phyloP scores from a whole-genome alignment of 306 rosid species.

The Sphenostylis stenocarpa region DNA sequence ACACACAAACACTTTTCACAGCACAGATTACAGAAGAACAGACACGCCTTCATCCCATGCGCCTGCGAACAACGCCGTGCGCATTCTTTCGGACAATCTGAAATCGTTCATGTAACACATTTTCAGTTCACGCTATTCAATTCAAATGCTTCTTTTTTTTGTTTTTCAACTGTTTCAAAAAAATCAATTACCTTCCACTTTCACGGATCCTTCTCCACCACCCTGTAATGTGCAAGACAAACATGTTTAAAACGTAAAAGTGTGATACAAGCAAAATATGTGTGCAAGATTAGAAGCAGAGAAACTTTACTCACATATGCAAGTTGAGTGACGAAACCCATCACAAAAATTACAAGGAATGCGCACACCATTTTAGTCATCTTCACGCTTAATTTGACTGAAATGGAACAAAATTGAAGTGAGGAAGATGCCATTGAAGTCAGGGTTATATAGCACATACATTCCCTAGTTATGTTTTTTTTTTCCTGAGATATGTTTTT shows the following conservation, averaged over 20 bases:
- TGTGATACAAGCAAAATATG: too few relatives aligned
- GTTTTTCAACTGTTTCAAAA: not conserved
- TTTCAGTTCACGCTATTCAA: too few relatives aligned
- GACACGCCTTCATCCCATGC: not conserved
- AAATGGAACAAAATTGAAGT: not conserved
- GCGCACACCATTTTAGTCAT: constrained; percentile 15
- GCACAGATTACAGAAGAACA: constrained; percentile 1
- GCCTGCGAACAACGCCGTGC: constrained; percentile 6
- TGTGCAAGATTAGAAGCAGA: too few relatives aligned
- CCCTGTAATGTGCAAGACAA: too few relatives aligned
- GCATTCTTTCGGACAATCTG: not conserved
- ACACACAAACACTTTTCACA: constrained; percentile 6
- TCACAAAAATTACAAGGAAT: constrained; percentile 12
- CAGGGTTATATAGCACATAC: too few relatives aligned
- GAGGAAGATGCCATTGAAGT: too few relatives aligned
- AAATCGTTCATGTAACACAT: not conserved
- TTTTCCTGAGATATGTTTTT: too few relatives aligned
- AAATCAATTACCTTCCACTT: not conserved
- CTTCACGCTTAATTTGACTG: not conserved
- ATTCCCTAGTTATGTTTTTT: too few relatives aligned
- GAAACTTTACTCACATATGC: constrained; percentile 13
- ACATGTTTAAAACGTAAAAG: too few relatives aligned
- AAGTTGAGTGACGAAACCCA: not conserved
- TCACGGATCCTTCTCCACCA: constrained; percentile 27
- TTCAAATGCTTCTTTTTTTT: too few relatives aligned